Conservation (phyloP, 176 grass and related monocot genomes). For the Puccinellia tenuiflora region DNA sequence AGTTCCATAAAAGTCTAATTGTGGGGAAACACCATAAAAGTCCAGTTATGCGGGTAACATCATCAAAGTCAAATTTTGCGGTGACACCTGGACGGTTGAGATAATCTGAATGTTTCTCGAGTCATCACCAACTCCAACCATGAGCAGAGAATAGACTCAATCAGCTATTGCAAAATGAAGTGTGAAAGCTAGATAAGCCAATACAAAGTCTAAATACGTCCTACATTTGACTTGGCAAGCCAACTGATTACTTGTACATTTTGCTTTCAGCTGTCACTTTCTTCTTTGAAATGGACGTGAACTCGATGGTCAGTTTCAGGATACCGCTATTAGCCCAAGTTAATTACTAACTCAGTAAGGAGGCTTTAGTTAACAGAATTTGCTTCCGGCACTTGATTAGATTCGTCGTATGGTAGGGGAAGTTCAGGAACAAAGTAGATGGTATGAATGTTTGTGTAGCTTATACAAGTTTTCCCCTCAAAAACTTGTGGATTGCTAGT, state of each 20-base stretch:
- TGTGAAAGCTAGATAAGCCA: neutral
- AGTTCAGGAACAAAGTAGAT: neutral
- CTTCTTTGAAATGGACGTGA: neutral
- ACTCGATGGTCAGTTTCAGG: neutral
- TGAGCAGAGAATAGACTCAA: neutral
- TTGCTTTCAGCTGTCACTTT: neutral
- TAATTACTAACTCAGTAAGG: neutral
- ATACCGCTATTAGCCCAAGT: neutral
- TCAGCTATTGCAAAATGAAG: neutral
- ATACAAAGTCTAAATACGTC: neutral
- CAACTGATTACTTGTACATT: neutral
- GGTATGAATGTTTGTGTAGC: neutral
- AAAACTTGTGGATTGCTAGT: neutral
- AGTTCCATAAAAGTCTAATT: neutral
- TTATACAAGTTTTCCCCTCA: too few species aligned
- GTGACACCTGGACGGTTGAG: neutral
- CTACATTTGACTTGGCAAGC: conserved; percentile 9
- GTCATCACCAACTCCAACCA: neutral
- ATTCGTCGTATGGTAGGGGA: neutral
- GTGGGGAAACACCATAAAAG: neutral
- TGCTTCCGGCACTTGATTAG: neutral
- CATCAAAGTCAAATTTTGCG: neutral
- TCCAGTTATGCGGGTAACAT: neutral
- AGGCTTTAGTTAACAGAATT: neutral
- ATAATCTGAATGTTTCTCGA: neutral